Evolutionary conservation across 129 eudicot species (phyloP), one percentile per base, ranked within the genome.

Genomic region (Helianthus annuus): DNA sequence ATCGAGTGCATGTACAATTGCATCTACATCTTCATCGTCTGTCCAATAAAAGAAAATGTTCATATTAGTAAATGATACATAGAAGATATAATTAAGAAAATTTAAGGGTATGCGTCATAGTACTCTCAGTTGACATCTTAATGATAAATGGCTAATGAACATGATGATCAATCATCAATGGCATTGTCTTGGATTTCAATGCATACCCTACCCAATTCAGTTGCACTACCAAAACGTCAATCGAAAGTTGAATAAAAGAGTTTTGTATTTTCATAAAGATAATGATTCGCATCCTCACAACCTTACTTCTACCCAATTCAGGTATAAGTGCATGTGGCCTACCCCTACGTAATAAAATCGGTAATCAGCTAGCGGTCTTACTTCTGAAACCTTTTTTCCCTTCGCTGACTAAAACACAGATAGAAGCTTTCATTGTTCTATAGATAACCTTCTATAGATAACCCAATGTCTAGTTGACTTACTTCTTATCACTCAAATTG

Each of bases 21-120:
- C 74, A 32, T 82, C 88, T 27, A 74, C 12, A 19, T 48, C 85
- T 51, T 48, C 48, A 42, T 71, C 61, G 76, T 73, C 92, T 82
- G 82, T 52, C 14, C 55, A 74, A 61, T 44, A 48, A 74, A 79
- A 70, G 34, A 38, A 32, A 58, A 19, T 34, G 76, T n/a, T 1
- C 51, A 48, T 15, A 49, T 66, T 61, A 77, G 52, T 17, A 73
- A 62, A 36, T 42, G 55, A 42, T 32, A 64, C 11, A 49, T 29
- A 74, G 55, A 45, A 19, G 9, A 9, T 48, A 66, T n/a, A 58
- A 72, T 27, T 58, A 54, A 22, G 54, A 42, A 19, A 34, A 53
- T 13, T 66, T 56, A 64, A 54, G 16, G 68, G 29, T 64, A 66
- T 53, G 49, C 49, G 6, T 58, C 64, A 24, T 24, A 19, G 45